These are phyloP conservation scores for Raddia distichophylla DNA, from an alignment of 176 grass and related monocot genomes.

Conservation along the genomic window DNA sequence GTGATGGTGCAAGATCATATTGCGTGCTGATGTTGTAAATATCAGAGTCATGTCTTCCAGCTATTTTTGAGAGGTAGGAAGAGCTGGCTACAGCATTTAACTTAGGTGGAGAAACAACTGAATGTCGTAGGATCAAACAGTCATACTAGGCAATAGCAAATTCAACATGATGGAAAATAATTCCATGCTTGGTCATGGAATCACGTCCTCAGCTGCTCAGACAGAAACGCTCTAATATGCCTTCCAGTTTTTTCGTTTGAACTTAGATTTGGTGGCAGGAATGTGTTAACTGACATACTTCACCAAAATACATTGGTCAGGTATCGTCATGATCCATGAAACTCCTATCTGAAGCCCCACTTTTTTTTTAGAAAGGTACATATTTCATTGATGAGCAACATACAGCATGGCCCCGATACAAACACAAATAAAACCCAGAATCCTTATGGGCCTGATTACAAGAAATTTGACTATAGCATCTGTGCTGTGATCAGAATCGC, in stretches of 20 bases:
- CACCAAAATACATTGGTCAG: neutral
- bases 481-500: too few species aligned
- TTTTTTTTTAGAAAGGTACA: too few species aligned
- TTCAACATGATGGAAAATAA: neutral
- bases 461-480: too few species aligned
- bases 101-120: neutral
- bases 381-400: too few species aligned
- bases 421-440: too few species aligned
- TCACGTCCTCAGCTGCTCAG: neutral
- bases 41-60: neutral
- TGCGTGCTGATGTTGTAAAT: conserved; percentile 3
- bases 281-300: neutral
- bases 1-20: neutral
- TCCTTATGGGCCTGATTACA: too few species aligned
- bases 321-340: neutral
- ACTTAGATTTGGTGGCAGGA: neutral
- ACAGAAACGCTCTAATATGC: neutral
- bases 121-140: neutral
- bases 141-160: neutral
- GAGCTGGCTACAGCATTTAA: conserved; percentile 15
- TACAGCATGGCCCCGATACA: too few species aligned
- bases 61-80: conserved; percentile 21
- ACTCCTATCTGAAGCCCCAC: too few species aligned
- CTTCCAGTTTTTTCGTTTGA: conserved; percentile 1
- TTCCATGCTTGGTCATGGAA: neutral